Percentiles rank a stretch among this genome's conserved stretches.
Conservation (phyloP, 768 basidiomycete species). For the Myochromella boudieri region DNA sequence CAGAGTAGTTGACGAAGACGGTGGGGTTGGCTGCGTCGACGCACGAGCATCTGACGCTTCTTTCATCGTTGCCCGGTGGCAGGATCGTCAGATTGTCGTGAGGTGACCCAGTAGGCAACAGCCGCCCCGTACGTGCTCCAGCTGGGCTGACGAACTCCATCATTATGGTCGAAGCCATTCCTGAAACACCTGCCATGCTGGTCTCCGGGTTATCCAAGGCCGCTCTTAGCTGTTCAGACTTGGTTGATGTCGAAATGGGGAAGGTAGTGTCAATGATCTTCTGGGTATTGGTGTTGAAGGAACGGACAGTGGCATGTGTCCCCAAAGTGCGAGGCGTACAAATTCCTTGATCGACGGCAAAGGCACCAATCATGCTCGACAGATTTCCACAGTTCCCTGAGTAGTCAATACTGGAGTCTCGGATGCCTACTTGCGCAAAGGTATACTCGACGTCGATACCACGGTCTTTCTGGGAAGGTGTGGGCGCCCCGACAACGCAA, state of each 20-base stretch:
- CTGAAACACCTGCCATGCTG: conserved; percentile 67
- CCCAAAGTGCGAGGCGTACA: conserved; percentile 29
- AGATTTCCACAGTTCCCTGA: conserved; percentile 79
- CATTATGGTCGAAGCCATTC: conserved; percentile 60
- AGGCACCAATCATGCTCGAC: conserved; percentile 71
- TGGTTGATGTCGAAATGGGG: conserved; percentile 37
- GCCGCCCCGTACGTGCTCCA: conserved; percentile 69
- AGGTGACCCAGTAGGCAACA: conserved; percentile 61
- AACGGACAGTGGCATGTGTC: conserved; percentile 46
- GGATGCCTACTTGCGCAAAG: conserved; percentile 64
- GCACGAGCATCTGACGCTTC: conserved; percentile 43
- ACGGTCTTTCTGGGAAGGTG: conserved; percentile 34
- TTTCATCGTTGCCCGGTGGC: conserved; percentile 12
- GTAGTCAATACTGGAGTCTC: conserved; percentile 60
- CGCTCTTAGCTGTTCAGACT: conserved; percentile 34
- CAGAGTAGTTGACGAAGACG: conserved; percentile 52
- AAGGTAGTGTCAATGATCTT: conserved; percentile 72
- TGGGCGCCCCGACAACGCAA: conserved; percentile 57
- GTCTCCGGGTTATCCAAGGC: conserved; percentile 50
- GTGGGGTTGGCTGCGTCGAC: conserved; percentile 79
- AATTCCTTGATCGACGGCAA: conserved; percentile 66
- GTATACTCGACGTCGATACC: conserved; percentile 70
- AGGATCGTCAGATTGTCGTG: conserved; percentile 41
- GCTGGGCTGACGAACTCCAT: conserved; percentile 66
- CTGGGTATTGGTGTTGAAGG: conserved; percentile 72